Percentiles rank a stretch among this genome's conserved stretches.
Conservation (phyloP, 345 rosid genomes). For the Anacardium occidentale region DNA sequence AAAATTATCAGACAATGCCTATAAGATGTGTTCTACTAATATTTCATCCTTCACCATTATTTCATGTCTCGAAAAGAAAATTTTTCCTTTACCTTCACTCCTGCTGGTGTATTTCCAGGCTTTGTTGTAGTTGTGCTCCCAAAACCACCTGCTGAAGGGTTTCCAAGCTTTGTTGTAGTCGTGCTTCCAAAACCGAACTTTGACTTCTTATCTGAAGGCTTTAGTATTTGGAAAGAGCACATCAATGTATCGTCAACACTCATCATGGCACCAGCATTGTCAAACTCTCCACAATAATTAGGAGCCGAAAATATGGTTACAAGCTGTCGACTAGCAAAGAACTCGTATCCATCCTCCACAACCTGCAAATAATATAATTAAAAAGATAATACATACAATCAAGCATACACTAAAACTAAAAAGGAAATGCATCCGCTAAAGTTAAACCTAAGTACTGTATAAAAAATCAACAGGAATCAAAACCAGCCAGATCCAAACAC, state of each 20-base stretch:
- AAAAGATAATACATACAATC: conserved; percentile 5
- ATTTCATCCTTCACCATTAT: not conserved
- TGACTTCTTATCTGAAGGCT: conserved; percentile 60
- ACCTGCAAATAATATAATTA: conserved; percentile 45
- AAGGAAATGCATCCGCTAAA: not conserved
- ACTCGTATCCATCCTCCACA: conserved; percentile 94
- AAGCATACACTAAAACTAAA: not conserved
- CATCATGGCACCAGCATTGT: conserved; percentile 78
- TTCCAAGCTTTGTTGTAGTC: conserved; percentile 42
- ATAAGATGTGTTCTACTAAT: not conserved
- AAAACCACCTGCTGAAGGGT: conserved; percentile 38
- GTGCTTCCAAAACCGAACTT: conserved; percentile 46
- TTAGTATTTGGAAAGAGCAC: conserved; percentile 85
- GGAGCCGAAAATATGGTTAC: conserved; percentile 88
- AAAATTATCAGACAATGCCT: not conserved
- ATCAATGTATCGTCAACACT: conserved; percentile 62
- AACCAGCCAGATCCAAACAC: not conserved
- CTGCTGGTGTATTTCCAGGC: conserved; percentile 50
- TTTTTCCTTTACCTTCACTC: conserved; percentile 46
- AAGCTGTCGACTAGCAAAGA: conserved; percentile 79
- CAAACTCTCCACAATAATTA: conserved; percentile 88
- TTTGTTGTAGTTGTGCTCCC: conserved; percentile 45
- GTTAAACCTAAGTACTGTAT: not conserved
- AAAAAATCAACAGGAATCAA: conserved; percentile 12
- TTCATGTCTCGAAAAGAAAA: not conserved